Evolutionary conservation across 768 basidiomycete species (phyloP), one percentile per base, ranked within the genome.

Genomic region (Collybia nuda): DNA sequence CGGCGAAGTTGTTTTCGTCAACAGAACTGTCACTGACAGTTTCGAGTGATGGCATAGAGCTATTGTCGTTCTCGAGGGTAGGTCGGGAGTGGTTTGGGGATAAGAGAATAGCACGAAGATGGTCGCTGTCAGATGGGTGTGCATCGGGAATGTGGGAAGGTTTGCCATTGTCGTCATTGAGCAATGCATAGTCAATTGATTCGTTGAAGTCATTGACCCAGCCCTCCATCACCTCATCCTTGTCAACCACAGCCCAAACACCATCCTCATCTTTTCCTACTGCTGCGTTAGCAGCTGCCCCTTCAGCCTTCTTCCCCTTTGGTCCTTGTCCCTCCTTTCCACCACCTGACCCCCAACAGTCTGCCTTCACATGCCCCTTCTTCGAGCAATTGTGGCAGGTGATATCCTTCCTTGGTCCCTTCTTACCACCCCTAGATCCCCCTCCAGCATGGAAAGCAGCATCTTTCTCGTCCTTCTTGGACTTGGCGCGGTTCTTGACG

Each of bases 281-380:
- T 32, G 32, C 32, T 11, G 32, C 32, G 14, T 32, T 32, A 11
- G 32, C 32, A 50, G 22, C 21, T n/a, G 22, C 53, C 47, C 29
- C 48, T 53, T 24, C 48, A 38, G 37, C 40, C 38, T 52, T 44
- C 57, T 24, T 29, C 38, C 49, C 55, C 40, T 56, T 57, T 17
- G 58, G 66, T 19, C 56, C 56, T 44, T 72, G 67, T 1, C 71
- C 73, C 44, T 71, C 68, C 43, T 66, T 68, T 40, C 68, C 69
- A 29, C 71, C 70, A 5, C 73, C 72, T 37, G 66, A 64, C 2
- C 56, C 60, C 71, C 68, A 73, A 37, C 72, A 73, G 23, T 72
- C 62, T 11, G 35, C 51, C 50, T 52, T 52, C 1, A 59, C 18
- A 42, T 73, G 69, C 1, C 72, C 65, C n/a, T 54, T 56, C 38